These are phyloP conservation scores for Usnea hakonensis DNA, from an alignment of 495 filamentous ascomycete species.

Conservation along the genomic window DNA sequence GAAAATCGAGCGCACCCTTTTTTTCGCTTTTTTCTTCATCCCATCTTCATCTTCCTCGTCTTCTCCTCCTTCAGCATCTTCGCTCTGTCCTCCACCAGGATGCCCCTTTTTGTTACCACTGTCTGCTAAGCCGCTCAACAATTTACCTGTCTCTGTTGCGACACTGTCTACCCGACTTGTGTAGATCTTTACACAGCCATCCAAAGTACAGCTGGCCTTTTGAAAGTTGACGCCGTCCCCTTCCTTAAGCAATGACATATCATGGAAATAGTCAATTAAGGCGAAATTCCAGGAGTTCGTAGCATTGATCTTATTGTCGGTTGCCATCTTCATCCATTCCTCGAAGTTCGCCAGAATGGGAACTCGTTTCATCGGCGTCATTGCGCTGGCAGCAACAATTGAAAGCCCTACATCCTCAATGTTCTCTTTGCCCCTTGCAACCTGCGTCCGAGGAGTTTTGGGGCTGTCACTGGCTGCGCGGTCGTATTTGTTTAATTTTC, in stretches of 20 bases:
- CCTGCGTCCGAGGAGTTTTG: conserved; percentile 49
- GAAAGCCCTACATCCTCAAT: conserved; percentile 52
- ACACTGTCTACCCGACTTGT: conserved; percentile 98
- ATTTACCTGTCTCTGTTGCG: conserved; percentile 91
- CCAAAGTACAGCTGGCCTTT: conserved; percentile 93
- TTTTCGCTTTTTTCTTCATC: conserved; percentile 61
- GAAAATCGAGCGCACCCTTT: conserved; percentile 46
- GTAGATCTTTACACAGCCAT: conserved; percentile 99
- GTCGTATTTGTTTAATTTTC: conserved; percentile 58
- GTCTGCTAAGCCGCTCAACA: conserved; percentile 90
- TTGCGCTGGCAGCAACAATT: conserved; percentile 56
- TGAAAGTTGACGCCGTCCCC: conserved; percentile 98
- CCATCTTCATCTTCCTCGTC: conserved; percentile 73
- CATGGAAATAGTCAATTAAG: conserved; percentile 98
- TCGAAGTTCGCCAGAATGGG: conserved; percentile 97
- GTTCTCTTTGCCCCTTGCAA: conserved; percentile 49
- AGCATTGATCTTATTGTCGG: conserved; percentile 99
- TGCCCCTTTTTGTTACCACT: conserved; percentile 72
- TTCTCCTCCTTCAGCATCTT: conserved; percentile 67
- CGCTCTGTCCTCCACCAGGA: conserved; percentile 54
- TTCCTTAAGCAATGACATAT: conserved; percentile 95
- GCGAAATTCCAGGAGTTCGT: conserved; percentile 99
- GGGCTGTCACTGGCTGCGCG: conserved; percentile 60
- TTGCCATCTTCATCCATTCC: conserved; percentile 99
- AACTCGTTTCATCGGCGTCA: conserved; percentile 94